Evolutionary conservation across 1,284 basidiomycete genomes (phyloP), one percentile per base, ranked within the genome.

Genomic region (Xanthoconium separans): DNA sequence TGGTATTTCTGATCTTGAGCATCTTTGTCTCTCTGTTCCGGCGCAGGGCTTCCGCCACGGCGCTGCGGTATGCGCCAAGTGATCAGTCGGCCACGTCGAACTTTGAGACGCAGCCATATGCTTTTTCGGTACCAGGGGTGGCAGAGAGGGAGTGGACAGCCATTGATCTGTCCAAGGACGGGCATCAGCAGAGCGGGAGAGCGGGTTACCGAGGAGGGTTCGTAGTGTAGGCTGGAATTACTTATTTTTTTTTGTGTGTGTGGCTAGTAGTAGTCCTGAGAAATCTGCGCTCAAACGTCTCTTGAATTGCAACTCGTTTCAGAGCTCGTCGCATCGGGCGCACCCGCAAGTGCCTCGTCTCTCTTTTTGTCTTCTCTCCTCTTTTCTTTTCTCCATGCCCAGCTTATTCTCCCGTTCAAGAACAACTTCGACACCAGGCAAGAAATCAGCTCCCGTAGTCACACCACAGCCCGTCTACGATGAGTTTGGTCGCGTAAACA

Each of bases 401-500:
- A 80, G 76, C 64, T 64, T 83, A 71, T 82, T 82, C 70, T 80
- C 81, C 66, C 79, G 80, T 54, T 65, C 78, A 57, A 76, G 80
- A 55, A 82, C 81, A 45, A 73, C 71, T 50, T 82, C 81, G n/a
- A 77, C 75, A 2, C 70, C 77, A 51, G 71, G 65, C 64, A 81
- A 77, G 62, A 65, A 61, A 49, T 54, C 53, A 5, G 6, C 60
- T 34, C 43, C 45, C 50, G 47, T 56, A 8, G 55, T 54, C 41
- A 50, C 24, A 50, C 10, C 51, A 24, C 60, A 53, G 34, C 29
- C 70, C 50, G 63, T 58, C 47, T 68, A 64, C 59, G 87, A 89
- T 74, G 87, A 89, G 74, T 88, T 89, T 61, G 87, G 87, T 47
- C 74, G 82, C 55, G 76, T 82, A 55, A 66, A 71, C 55, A 80